Evolutionary conservation across 225 moss, liverwort and hornwort species (phyloP).

Genomic region (Anthoceros angustus): DNA sequence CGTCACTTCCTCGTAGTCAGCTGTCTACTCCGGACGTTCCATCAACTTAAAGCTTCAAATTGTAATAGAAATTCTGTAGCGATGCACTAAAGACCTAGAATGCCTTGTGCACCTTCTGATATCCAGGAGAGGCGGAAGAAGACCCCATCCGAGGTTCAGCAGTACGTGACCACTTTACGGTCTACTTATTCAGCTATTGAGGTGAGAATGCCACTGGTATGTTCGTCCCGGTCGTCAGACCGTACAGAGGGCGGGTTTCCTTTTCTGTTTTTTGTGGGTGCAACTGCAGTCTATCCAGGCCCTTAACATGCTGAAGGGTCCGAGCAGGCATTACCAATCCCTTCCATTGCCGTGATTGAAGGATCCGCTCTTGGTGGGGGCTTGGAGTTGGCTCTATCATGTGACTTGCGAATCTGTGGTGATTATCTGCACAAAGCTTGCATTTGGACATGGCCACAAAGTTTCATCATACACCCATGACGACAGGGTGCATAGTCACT

Average conservation of each 20-base stretch:
- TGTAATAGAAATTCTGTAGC: not conserved
- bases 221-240: not conserved
- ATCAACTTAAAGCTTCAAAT: no score
- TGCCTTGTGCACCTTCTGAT: conserved; percentile 7
- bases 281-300: not conserved
- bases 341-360: conserved; percentile 91
- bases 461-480: no score
- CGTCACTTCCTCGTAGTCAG: not conserved
- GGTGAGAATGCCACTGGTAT: conserved; percentile 17
- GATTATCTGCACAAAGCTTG: not conserved
- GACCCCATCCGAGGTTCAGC: conserved; percentile 77
- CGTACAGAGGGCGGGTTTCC: not conserved
- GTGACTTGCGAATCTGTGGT: conserved; percentile 95
- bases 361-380: conserved; percentile 94
- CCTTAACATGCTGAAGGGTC: not conserved
- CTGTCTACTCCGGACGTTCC: no score
- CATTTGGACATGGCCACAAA: no score
- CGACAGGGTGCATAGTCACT: no score
- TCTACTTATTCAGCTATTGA: conserved; percentile 80
- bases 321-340: conserved; percentile 80
- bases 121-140: conserved; percentile 85
- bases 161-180: conserved; percentile 76
- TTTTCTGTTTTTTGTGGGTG: not conserved
- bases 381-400: conserved; percentile 79
- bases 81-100: not conserved